Conservation (phyloP, 2,329 filamentous ascomycete genomes). For the Penicillium sp. region DNA sequence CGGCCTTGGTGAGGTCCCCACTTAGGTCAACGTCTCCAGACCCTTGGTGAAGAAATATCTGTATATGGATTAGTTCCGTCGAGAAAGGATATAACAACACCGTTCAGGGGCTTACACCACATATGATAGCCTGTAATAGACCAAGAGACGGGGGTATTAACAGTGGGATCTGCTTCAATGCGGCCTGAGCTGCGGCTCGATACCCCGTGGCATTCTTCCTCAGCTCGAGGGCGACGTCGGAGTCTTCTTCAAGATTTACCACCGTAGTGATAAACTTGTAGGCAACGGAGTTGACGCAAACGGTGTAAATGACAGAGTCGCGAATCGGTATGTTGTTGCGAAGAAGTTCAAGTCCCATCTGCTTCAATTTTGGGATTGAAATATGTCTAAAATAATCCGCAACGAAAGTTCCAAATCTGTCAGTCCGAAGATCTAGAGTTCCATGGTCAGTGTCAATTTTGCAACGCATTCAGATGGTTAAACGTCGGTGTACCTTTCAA, state of each 20-base stretch:
- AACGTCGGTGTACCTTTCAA: conserved; percentile 14
- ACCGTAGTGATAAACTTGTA: conserved; percentile 20
- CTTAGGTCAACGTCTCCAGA: conserved; percentile 17
- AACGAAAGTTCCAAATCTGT: conserved; percentile 17
- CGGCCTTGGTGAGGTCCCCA: conserved; percentile 17
- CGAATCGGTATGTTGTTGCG: conserved; percentile 1
- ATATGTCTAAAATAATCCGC: conserved; percentile 21
- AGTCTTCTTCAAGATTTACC: conserved; percentile 1
- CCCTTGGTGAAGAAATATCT: conserved; percentile 22
- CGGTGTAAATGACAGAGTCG: conserved; percentile 14
- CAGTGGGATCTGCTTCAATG: conserved; percentile 15
- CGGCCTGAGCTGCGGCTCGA: conserved; percentile 9
- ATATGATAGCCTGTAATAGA: conserved; percentile 14
- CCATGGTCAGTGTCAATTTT: background rate
- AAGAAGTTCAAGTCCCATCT: conserved; percentile 18
- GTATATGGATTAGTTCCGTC: background rate
- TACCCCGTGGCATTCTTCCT: background rate
- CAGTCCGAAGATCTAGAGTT: conserved; percentile 14
- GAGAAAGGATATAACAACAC: background rate
- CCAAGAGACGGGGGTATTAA: conserved; percentile 8
- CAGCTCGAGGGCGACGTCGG: background rate
- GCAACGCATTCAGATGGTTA: background rate
- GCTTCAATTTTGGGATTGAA: conserved; percentile 13
- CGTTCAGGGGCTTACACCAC: background rate
- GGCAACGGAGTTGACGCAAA: conserved; percentile 19